Evolutionary conservation across 1,284 basidiomycete genomes (phyloP).

Genomic region (Sanghuangporus baumii): DNA sequence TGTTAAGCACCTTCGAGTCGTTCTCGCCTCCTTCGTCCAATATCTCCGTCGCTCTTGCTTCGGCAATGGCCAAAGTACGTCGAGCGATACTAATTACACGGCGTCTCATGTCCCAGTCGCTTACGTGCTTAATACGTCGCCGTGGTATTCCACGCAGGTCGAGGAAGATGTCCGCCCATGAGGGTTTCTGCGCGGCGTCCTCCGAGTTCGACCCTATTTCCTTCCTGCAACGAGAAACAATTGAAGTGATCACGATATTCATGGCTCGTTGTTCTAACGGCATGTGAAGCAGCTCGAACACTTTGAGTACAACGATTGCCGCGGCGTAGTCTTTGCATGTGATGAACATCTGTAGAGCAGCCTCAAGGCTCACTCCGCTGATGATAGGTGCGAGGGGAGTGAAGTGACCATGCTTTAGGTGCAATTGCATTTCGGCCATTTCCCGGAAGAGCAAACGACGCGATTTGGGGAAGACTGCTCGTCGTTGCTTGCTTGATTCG

Average conservation of each 20-base stretch:
- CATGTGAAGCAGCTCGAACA: not conserved
- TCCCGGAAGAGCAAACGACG: slow-evolving; percentile 14
- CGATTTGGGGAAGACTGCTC: not conserved
- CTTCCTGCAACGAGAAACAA: not conserved
- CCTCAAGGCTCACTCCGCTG: slow-evolving; percentile 3
- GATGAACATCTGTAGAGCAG: slow-evolving; percentile 11
- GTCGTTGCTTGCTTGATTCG: not conserved
- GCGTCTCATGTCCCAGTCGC: not conserved
- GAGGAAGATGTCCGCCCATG: slow-evolving; percentile 12
- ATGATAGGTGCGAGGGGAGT: not conserved
- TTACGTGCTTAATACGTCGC: not conserved
- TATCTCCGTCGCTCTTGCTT: not conserved
- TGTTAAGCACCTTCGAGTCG: not conserved
- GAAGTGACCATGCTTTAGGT: not conserved
- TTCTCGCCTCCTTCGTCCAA: not conserved
- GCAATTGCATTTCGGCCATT: slow-evolving; percentile 6
- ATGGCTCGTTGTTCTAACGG: not conserved
- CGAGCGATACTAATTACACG: slow-evolving; percentile 3
- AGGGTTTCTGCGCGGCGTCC: not conserved
- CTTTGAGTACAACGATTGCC: slow-evolving; percentile 5
- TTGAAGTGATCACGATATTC: not conserved
- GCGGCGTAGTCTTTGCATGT: slow-evolving; percentile 10
- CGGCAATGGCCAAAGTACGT: not conserved
- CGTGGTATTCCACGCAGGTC: not conserved
- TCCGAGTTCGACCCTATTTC: not conserved